Conservation (phyloP, 2,329 filamentous ascomycete genomes). For the Stagonosporopsis tanaceti region DNA sequence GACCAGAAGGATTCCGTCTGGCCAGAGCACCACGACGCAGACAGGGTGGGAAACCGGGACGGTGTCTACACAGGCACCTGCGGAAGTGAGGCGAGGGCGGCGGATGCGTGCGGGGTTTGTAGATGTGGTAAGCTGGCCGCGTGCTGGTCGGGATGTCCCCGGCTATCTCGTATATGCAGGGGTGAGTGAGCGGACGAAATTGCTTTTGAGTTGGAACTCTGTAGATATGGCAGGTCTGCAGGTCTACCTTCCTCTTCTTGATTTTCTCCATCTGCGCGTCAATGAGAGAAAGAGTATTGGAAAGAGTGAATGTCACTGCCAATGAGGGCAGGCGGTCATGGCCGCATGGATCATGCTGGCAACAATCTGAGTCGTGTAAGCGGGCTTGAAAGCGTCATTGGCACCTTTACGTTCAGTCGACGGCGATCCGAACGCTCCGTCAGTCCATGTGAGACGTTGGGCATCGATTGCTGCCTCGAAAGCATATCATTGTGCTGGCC, state of each 20-base stretch:
- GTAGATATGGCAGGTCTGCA: neutral
- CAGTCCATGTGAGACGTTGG: slow-evolving; percentile 1
- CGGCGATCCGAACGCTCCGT: neutral
- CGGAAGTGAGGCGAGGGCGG: slow-evolving; percentile 11
- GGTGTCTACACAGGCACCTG: neutral
- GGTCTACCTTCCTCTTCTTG: neutral
- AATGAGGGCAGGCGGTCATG: neutral
- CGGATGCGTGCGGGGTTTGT: slow-evolving; percentile 17
- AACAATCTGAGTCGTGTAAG: neutral
- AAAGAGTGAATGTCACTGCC: neutral
- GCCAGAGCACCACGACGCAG: slow-evolving; percentile 1
- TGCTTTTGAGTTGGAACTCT: neutral
- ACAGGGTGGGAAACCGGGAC: slow-evolving; percentile 4
- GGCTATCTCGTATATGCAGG: slow-evolving; percentile 16
- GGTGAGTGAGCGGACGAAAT: slow-evolving; percentile 10
- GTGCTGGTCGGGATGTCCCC: slow-evolving; percentile 14
- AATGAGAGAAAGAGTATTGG: neutral
- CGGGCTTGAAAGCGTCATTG: neutral
- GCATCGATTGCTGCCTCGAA: slow-evolving; percentile 12
- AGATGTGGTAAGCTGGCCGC: slow-evolving; percentile 14
- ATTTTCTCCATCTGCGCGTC: neutral
- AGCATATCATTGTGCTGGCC: slow-evolving; percentile 1
- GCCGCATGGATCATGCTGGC: slow-evolving; percentile 17
- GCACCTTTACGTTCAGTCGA: neutral
- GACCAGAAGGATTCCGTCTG: slow-evolving; percentile 11